Base-by-base conservation (phyloP, 2,329 filamentous ascomycete species). In the Bipolaris gigantea region DNA sequence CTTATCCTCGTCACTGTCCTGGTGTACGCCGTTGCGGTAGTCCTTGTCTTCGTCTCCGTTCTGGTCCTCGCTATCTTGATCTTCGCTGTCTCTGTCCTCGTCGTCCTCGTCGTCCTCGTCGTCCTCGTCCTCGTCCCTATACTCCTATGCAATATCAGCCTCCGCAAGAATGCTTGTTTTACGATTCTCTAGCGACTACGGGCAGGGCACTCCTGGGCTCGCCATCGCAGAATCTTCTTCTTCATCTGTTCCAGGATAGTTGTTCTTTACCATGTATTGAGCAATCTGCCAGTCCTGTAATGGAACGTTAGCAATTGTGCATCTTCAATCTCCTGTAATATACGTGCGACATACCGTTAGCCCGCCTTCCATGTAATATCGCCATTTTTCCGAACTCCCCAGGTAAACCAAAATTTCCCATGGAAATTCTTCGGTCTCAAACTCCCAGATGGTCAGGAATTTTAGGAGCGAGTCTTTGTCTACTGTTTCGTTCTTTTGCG, bases 391-490 rank as follows among this genome's bases (percentile, higher is more conserved):
- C 30, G 57, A 59, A 25, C 53, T 54, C 1, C 60, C 60, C 16
- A 62, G 43, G 15, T 59, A 59, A n/a, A 62, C 48, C 21, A 62
- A 15, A 4, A 61, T 45, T 21, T 62, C 60, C 60, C 60, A 62
- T 7, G 60, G 60, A 23, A 62, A 21, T 1, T 62, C 60, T 13
- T 57, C 55, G 13, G 36, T 55, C 18, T 55, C 55, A 38, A 59
- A 61, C 33, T 62, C 60, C 60, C 55, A 62, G 6, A 62, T 48
- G 2, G 57, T 61, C 40, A 62, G 48, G 48, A 61, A 62, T n/a
- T 53, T 56, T n/a, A 55, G 50, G 36, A 57, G 40, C 9, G 48
- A 38, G 4, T 40, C 34, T 3, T 40, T 42, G 7, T 56, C 47
- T 3, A 56, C 27, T 36, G 47, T 23, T 34, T 49, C 32, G 36